These are phyloP conservation scores for Globisporangium iwayamae DNA, from an alignment of 352 stramenopile genomes.

Conservation along the genomic window DNA sequence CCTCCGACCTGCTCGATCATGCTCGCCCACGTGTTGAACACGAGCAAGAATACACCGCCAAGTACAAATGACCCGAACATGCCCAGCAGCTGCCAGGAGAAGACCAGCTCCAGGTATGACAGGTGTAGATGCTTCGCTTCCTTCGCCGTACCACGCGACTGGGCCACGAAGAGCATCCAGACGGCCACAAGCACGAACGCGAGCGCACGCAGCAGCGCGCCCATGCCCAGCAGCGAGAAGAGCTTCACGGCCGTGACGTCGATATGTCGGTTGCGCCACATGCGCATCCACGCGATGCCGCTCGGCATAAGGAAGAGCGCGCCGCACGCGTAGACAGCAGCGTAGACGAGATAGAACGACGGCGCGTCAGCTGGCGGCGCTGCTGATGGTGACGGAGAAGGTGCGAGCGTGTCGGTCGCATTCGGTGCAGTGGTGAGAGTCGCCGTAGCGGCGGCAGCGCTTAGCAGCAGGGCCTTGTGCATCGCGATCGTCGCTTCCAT, in stretches of 20 bases:
- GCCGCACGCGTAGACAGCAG: constrained; percentile 47
- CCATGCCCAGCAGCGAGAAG: constrained; percentile 49
- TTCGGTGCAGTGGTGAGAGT: not conserved
- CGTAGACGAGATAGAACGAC: constrained; percentile 45
- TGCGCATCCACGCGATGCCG: constrained; percentile 28
- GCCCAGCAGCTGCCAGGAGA: constrained; percentile 48
- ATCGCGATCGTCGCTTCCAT: not conserved
- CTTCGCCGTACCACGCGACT: constrained; percentile 27
- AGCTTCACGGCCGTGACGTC: constrained; percentile 53
- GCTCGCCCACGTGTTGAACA: constrained; percentile 64
- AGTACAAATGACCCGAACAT: constrained; percentile 42
- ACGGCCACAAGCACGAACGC: constrained; percentile 47
- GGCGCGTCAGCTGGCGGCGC: not conserved
- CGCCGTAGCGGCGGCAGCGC: not conserved
- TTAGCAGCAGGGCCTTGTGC: not conserved
- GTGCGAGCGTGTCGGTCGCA: not conserved
- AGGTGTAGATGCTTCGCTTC: constrained; percentile 50
- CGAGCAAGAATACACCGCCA: constrained; percentile 47
- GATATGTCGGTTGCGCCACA: constrained; percentile 35
- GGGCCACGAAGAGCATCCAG: constrained; percentile 51
- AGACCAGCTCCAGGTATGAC: constrained; percentile 56
- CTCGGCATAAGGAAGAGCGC: constrained; percentile 44
- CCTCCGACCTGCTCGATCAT: constrained; percentile 59
- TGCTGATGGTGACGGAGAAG: not conserved
- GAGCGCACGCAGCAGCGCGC: constrained; percentile 33